Evolutionary conservation across 331 rosid genomes (phyloP).

Genomic region (Quercus phellos): DNA sequence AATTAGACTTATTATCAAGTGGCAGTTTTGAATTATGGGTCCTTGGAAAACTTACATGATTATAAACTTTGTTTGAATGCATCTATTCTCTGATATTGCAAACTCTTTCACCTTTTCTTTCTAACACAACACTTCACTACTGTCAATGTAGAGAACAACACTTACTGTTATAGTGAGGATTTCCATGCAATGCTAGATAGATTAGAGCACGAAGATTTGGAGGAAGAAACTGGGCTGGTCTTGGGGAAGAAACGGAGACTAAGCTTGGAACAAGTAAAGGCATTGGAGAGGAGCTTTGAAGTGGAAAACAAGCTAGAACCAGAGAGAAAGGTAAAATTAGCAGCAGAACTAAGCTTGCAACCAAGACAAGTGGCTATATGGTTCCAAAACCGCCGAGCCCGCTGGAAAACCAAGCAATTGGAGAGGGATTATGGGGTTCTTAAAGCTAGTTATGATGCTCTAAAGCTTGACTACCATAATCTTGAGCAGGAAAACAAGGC

Average conservation of each 20-base stretch:
- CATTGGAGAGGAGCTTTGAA: slow-evolving; percentile 45
- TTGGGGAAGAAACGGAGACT: slow-evolving; percentile 40
- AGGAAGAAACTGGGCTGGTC: slow-evolving; percentile 29
- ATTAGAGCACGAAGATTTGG: slow-evolving; percentile 57
- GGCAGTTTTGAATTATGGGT: no score
- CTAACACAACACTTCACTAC: not conserved
- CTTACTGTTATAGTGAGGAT: slow-evolving; percentile 48
- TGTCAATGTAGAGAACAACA: slow-evolving; percentile 24
- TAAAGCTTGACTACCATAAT: slow-evolving; percentile 27
- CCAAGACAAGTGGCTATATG: slow-evolving; percentile 56
- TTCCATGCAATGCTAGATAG: slow-evolving; percentile 69
- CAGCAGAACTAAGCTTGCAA: slow-evolving; percentile 44
- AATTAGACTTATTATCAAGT: no score
- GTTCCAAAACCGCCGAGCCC: slow-evolving; percentile 60
- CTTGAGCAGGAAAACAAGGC: slow-evolving; percentile 39
- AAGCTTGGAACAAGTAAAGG: slow-evolving; percentile 47
- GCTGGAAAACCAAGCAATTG: slow-evolving; percentile 51
- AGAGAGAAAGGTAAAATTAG: slow-evolving; percentile 44
- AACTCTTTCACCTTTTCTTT: not conserved
- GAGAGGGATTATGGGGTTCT: slow-evolving; percentile 46
- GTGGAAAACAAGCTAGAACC: slow-evolving; percentile 49
- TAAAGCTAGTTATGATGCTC: slow-evolving; percentile 32
- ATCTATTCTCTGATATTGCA: no score
- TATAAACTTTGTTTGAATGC: no score
- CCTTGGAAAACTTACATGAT: no score